phyloP scores from a whole-genome alignment of 305 asterid species.

The Fraxinus sp. region DNA sequence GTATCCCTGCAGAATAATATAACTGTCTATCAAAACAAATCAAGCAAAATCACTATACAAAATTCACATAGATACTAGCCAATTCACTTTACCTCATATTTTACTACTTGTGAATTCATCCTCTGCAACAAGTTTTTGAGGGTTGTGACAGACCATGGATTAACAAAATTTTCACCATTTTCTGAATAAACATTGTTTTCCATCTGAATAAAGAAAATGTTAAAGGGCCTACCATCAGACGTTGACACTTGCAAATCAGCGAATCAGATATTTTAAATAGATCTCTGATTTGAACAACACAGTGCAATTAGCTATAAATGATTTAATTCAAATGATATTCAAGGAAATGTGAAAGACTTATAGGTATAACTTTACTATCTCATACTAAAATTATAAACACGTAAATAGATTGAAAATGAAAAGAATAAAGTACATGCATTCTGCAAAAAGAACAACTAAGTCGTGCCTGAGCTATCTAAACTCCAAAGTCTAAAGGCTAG shows the following conservation, averaged over 20 bases:
- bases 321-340: constrained; percentile 6
- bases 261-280: not conserved
- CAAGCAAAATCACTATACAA: not conserved
- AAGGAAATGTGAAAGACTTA: not conserved
- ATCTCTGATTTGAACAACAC: constrained; percentile 14
- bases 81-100: constrained; percentile 46
- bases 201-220: constrained; percentile 39
- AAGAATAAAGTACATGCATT: not conserved
- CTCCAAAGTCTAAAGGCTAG: not conserved
- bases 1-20: constrained; percentile 60
- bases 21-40: constrained; percentile 12
- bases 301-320: not conserved
- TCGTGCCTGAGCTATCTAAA: not conserved
- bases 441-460: not conserved
- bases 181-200: constrained; percentile 33
- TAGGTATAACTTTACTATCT: not conserved
- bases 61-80: constrained; percentile 4
- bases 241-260: constrained; percentile 3
- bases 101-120: constrained; percentile 45
- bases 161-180: constrained; percentile 45
- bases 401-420: not conserved
- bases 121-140: constrained; percentile 42
- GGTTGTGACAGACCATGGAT: constrained; percentile 75
- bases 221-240: constrained; percentile 26
- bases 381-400: not conserved